Evolutionary conservation across 768 basidiomycete species (phyloP).

Genomic region (Auriculariales sp.): DNA sequence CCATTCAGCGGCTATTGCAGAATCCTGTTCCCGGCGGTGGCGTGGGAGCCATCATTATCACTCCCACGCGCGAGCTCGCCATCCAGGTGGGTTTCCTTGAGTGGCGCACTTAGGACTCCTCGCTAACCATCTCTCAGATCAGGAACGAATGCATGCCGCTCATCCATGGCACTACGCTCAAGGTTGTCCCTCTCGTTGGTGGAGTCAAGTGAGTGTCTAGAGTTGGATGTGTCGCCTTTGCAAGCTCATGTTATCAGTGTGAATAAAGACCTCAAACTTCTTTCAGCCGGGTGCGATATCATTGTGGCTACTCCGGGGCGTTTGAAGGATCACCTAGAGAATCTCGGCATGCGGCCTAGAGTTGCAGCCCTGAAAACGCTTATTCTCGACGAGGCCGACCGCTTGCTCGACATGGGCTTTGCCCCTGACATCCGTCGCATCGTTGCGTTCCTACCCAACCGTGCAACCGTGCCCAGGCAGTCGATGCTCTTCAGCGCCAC

Average conservation of each 20-base stretch:
- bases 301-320: constrained; percentile 26
- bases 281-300: constrained; percentile 14
- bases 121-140: constrained; percentile 1
- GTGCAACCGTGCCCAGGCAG: constrained; percentile 16
- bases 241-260: constrained; percentile 11
- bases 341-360: constrained; percentile 20
- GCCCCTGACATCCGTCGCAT: constrained; percentile 7
- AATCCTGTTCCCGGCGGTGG: constrained; percentile 8
- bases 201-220: constrained; percentile 32
- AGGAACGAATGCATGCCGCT: constrained; percentile 17
- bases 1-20: constrained; percentile 17
- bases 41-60: constrained; percentile 19
- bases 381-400: constrained; percentile 27
- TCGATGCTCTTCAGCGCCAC: constrained; percentile 30
- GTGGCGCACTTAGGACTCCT: background rate
- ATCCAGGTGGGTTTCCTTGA: constrained; percentile 11
- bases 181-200: constrained; percentile 37
- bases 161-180: constrained; percentile 24
- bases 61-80: constrained; percentile 24
- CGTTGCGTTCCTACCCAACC: constrained; percentile 11
- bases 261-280: constrained; percentile 13
- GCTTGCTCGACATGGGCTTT: constrained; percentile 25
- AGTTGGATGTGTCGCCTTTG: constrained; percentile 4
- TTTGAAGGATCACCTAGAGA: constrained; percentile 21
- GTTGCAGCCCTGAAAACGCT: constrained; percentile 25